A percentile compares a stretch with the other conserved stretches of the same genome.
These are phyloP conservation scores for Corynascus novoguineensis DNA, from an alignment of 495 filamentous ascomycete species.

Conservation along the genomic window DNA sequence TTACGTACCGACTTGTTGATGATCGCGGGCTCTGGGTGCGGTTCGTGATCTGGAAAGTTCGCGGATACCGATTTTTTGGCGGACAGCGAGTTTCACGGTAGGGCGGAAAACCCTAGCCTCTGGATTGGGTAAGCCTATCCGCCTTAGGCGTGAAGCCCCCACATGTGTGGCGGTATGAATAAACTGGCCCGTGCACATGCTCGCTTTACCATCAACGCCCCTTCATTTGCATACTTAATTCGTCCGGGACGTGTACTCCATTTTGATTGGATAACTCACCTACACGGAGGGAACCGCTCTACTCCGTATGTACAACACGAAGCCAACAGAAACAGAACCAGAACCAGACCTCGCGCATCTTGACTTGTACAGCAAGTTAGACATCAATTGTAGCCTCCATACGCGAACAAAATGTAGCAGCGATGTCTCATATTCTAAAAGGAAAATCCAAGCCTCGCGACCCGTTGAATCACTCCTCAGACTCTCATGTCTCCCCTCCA, in stretches of 20 bases:
- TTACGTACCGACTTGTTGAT: slow-evolving; percentile 36
- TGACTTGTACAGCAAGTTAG: neutral
- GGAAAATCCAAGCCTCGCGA: slow-evolving; percentile 53
- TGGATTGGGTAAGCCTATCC: slow-evolving; percentile 19
- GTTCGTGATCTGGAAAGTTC: slow-evolving; percentile 29
- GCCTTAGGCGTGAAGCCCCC: slow-evolving; percentile 20
- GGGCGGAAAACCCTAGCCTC: slow-evolving; percentile 37
- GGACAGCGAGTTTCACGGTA: slow-evolving; percentile 30
- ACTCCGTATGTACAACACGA: no score
- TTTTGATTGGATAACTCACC: no score
- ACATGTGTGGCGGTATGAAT: neutral
- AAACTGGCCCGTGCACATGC: neutral
- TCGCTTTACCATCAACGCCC: neutral
- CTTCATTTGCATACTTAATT: neutral
- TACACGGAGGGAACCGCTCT: no score
- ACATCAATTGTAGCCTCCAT: neutral
- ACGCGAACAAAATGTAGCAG: slow-evolving; percentile 38
- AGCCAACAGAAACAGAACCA: no score
- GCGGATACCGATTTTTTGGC: slow-evolving; percentile 26
- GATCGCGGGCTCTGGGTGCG: slow-evolving; percentile 32
- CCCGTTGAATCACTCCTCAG: slow-evolving; percentile 76
- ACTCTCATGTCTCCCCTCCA: slow-evolving; percentile 68
- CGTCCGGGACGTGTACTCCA: no score
- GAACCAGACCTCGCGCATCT: no score
- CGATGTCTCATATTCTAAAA: slow-evolving; percentile 39